phyloP scores from a whole-genome alignment of 2,329 filamentous ascomycete species.

The Neofusicoccum kwambonambiense region DNA sequence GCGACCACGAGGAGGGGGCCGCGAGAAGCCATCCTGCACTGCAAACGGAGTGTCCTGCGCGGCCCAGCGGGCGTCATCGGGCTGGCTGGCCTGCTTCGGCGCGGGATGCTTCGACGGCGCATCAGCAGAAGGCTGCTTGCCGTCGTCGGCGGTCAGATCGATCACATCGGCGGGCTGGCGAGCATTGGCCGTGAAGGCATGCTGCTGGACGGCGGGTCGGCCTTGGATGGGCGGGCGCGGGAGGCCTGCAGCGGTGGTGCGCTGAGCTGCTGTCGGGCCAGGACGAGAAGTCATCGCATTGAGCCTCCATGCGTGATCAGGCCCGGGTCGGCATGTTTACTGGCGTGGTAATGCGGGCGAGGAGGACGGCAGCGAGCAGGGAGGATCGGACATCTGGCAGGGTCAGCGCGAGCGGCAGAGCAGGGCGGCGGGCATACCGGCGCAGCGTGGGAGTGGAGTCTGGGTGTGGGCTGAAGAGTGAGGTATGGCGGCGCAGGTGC shows the following conservation, averaged over 20 bases:
- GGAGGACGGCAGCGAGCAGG: slow-evolving; percentile 16
- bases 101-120: slow-evolving; percentile 18
- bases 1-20: slow-evolving; percentile 32
- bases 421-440: slow-evolving; percentile 4
- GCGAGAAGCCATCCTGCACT: slow-evolving; percentile 8
- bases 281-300: slow-evolving; percentile 46
- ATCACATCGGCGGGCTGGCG: slow-evolving; percentile 32
- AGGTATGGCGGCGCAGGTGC: slow-evolving; percentile 5
- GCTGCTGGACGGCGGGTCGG: slow-evolving; percentile 29
- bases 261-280: slow-evolving; percentile 39
- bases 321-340: slow-evolving; percentile 23
- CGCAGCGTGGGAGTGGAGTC: neutral
- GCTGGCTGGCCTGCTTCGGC: neutral
- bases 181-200: slow-evolving; percentile 23
- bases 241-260: slow-evolving; percentile 33
- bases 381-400: slow-evolving; percentile 18
- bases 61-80: slow-evolving; percentile 1
- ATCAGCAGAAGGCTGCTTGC: slow-evolving; percentile 27
- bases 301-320: slow-evolving; percentile 40
- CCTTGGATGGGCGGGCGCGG: slow-evolving; percentile 29
- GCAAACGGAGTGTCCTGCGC: neutral
- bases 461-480: slow-evolving; percentile 1
- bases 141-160: slow-evolving; percentile 34
- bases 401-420: slow-evolving; percentile 1
- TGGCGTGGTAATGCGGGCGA: neutral